phyloP scores from a whole-genome alignment of 805 yeast species.

The Candida odintsovae region DNA sequence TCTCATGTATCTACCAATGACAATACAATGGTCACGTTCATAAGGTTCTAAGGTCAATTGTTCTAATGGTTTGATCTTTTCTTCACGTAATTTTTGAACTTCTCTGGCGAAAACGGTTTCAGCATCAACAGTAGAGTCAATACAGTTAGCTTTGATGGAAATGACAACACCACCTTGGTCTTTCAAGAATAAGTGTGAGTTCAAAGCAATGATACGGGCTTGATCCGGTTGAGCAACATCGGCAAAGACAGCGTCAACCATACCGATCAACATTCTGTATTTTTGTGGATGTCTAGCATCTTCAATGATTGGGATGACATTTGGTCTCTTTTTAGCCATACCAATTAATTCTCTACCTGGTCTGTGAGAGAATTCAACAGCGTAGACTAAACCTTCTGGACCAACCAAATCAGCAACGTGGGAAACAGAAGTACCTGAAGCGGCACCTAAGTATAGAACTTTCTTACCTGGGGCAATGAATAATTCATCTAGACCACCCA shows the following conservation, averaged over 20 bases:
- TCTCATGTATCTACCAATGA: conserved; percentile 94
- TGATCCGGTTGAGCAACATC: conserved; percentile 99
- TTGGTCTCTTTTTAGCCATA: conserved; percentile 99
- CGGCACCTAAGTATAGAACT: conserved; percentile 97
- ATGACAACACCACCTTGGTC: conserved; percentile 98
- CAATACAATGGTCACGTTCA: conserved; percentile 99
- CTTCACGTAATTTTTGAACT: conserved; percentile 98
- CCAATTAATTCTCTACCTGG: conserved; percentile 99
- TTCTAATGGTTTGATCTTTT: conserved; percentile 96
- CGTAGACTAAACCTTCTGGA: conserved; percentile 98
- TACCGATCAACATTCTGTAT: conserved; percentile 97
- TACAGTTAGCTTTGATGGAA: conserved; percentile 99
- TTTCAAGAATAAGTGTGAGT: conserved; percentile 96
- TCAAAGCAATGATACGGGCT: conserved; percentile 98
- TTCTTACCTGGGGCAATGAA: conserved; percentile 98
- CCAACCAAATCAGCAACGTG: conserved; percentile 98
- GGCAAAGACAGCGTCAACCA: conserved; percentile 98
- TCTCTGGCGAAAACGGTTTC: conserved; percentile 99
- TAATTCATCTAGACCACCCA: conserved; percentile 98
- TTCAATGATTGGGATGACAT: conserved; percentile 96
- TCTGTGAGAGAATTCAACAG: conserved; percentile 99
- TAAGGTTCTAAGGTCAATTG: conserved; percentile 99
- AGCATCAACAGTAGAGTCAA: conserved; percentile 98
- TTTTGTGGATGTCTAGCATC: conserved; percentile 99
- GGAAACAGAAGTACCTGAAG: conserved; percentile 98